Base-by-base conservation (phyloP, 768 basidiomycete species). In the Harrya chromipes region DNA sequence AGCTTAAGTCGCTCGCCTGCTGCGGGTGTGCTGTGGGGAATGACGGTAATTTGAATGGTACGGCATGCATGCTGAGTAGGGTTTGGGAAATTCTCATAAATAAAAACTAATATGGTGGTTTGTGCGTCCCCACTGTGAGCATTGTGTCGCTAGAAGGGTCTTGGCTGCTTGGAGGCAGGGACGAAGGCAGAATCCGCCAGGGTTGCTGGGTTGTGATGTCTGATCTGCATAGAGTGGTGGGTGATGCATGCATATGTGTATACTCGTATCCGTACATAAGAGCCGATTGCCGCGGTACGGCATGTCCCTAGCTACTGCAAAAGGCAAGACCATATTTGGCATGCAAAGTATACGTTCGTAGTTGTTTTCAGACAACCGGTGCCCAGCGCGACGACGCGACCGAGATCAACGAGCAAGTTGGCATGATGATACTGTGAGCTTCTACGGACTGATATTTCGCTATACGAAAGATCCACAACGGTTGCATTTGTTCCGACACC, bases 241-340 rank as follows among this genome's bases (percentile, higher is more conserved):
- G 33, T 33, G 14, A 6, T 33, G 33, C n/a, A 19, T 8, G n/a
- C n/a, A n/a, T n/a, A n/a, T n/a, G n/a, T n/a, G n/a, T n/a, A n/a
- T n/a, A n/a, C n/a, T n/a, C n/a, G n/a, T n/a, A n/a, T n/a, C n/a
- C n/a, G 54, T 63, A 66, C 61, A 63, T 47, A 63, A 65, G 43
- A 36, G 46, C 64, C 63, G 53, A 64, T 66, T 65, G 54, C 61
- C 51, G 61, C 53, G 49, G 44, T 61, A 63, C 62, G 64, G 67
- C 56, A 68, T 49, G 41, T 45, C 51, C 51, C 62, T 52, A 54
- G 21, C 17, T 48, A 38, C 64, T 27, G 23, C 14, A 62, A 67
- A 60, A 60, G 67, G 65, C 33, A 67, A 57, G 1, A 37, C 59
- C 61, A 5, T 34, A 52, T 50, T 48, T 61, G 43, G 59, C 23